Base-by-base conservation (phyloP, 2,329 filamentous ascomycete genomes). In the Cladophialophora exuberans region DNA sequence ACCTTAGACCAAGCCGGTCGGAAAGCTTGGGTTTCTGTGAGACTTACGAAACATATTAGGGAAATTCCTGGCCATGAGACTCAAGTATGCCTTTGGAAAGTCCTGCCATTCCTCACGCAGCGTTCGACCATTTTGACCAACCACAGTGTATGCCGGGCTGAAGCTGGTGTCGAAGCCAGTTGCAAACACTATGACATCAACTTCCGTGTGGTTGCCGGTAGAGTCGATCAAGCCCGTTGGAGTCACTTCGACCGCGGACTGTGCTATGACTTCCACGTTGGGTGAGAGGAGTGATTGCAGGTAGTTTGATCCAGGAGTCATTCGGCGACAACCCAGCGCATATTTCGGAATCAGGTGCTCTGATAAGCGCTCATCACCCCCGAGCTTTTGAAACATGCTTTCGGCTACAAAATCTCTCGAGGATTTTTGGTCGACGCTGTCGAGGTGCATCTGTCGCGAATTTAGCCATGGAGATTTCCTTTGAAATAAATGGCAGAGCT, bases 131-230 rank as follows among this genome's bases (percentile, higher is more conserved):
- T 52, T 25, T 25, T 41, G 33, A 28, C 44, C 54, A 20, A 33
- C 33, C 11, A 50, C 33, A 6, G 25, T 10, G 45, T 64, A 70
- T 11, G 46, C 48, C 1, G 69, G 69, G 4, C 46, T 49, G 49
- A 66, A 69, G 6, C 62, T 61, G 1, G 65, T 64, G 45, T 72
- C 63, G 38, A 71, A 72, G 0, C 69, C 69, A 11, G 69, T 71
- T 1, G 69, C 69, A 42, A 68, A 70, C 13, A 70, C 52, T 3
- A 71, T 60, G 6, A 66, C 54, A 45, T 51, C 50, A 3, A 54
- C 51, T 6, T 46, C 52, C 4, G 36, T 26, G 13, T 55, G 33
- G 13, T 9, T 44, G 25, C 55, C 39, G n/a, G 11, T 15, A 5
- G 20, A 7, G 39, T 47, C 51, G 4, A 58, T n/a, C 22, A 55